Conservation (phyloP, 2,329 filamentous ascomycete species). For the Escovopsis weberi region DNA sequence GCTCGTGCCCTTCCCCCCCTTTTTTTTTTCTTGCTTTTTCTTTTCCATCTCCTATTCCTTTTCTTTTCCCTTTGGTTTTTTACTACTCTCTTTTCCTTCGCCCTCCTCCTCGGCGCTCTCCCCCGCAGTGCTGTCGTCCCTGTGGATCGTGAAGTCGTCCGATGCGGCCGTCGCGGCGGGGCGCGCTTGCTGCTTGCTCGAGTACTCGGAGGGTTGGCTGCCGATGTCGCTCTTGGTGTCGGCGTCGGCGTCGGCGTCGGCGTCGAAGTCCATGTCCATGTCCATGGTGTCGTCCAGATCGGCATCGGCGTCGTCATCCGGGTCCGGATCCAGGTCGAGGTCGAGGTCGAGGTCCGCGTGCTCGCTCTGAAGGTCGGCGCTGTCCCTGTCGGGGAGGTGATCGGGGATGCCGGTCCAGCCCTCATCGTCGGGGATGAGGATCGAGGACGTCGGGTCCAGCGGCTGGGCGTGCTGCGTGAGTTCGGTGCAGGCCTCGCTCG, state of each 20-base stretch:
- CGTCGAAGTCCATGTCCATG: no score
- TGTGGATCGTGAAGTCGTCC: neutral
- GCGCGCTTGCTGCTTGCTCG: slow-evolving; percentile 34
- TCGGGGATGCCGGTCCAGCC: slow-evolving; percentile 44
- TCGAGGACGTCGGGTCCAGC: slow-evolving; percentile 11
- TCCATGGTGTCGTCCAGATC: no score
- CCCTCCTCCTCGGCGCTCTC: slow-evolving; percentile 29
- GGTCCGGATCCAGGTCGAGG: slow-evolving; percentile 10
- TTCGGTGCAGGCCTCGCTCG: no score
- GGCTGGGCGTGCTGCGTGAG: no score
- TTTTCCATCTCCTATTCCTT: no score
- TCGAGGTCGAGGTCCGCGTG: slow-evolving; percentile 4
- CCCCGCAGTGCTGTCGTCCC: slow-evolving; percentile 7
- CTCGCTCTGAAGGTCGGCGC: slow-evolving; percentile 27
- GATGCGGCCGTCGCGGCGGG: slow-evolving; percentile 7
- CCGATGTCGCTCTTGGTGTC: slow-evolving; percentile 22
- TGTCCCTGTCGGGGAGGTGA: slow-evolving; percentile 34
- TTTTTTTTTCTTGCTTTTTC: no score
- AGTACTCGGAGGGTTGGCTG: slow-evolving; percentile 42
- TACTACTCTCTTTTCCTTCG: neutral
- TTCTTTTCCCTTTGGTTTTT: no score
- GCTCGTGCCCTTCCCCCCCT: no score
- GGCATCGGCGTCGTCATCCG: slow-evolving; percentile 1
- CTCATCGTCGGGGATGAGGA: slow-evolving; percentile 36
- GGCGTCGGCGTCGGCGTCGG: neutral